Evolutionary conservation across 2,329 filamentous ascomycete species (phyloP), one percentile per base, ranked within the genome.

Genomic region (Talaromyces sp.): DNA sequence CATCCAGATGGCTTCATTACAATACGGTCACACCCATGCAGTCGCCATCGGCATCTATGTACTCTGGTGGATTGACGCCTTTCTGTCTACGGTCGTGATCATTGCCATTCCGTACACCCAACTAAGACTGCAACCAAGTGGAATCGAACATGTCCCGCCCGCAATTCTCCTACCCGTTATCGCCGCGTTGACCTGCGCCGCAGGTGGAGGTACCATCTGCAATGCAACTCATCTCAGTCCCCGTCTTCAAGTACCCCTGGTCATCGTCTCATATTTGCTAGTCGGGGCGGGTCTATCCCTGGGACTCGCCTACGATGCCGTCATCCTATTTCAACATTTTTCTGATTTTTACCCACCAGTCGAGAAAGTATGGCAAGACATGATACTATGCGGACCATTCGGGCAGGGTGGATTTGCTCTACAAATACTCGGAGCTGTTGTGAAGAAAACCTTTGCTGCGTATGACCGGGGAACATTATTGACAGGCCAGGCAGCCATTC

Each of bases 1-100:
- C 56, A 71, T 74, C 34, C 68, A 78, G 15, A 72, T 77, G 65
- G 88, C 96, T 72, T 89, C 87, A 45, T 84, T 94, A 70, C 86
- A 68, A 43, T 69, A 71, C 1, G 72, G 77, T 5, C 56, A 71
- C 38, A 72, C 75, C 61, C 76, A 73, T 67, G 70, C 71, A 19
- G 58, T 63, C 13, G 68, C 69, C 11, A 72, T 71, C 69, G 73
- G 73, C 3, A 45, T 78, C 8, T 78, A 75, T 65, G 69, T 79
- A 17, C 72, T 82, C 29, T 82, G 79, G 79, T 82, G 79, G 78
- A 72, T 78, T 15, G 72, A 74, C 25, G 72, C 74, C 2, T 70
- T 62, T 1, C 70, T 80, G 53, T 74, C 77, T 6, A 60, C 77
- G 1, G 10, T 73, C n/a, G 69, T 70, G n/a, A 70, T 74, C 40